Evolutionary conservation across 257 asterid genomes (phyloP).

Genomic region (Catharanthus roseus): DNA sequence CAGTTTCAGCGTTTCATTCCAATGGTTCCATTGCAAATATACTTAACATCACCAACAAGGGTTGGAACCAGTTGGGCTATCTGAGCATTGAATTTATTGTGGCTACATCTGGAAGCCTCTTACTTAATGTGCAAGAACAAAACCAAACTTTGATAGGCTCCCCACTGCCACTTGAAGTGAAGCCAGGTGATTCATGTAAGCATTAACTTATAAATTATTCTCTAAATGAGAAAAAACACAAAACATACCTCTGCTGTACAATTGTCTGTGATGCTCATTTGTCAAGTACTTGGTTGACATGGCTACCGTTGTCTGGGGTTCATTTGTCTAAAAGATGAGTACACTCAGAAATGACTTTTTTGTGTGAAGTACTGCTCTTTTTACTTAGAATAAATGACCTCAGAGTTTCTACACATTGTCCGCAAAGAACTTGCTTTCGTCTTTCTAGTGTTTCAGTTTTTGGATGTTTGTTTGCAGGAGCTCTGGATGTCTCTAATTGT

Average conservation of each 20-base stretch:
- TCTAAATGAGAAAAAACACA: not conserved
- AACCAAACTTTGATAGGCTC: constrained; percentile 61
- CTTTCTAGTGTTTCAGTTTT: not conserved
- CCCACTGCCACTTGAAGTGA: constrained; percentile 59
- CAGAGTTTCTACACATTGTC: not conserved
- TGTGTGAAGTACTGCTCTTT: too few species aligned
- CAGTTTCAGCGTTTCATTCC: constrained; percentile 31
- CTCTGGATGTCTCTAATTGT: constrained; percentile 51
- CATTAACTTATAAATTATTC: not conserved
- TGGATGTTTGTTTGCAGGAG: constrained; percentile 39
- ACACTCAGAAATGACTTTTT: not conserved
- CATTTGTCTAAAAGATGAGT: not conserved
- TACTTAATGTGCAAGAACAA: constrained; percentile 52
- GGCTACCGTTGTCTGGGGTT: not conserved
- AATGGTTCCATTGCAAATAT: constrained; percentile 40
- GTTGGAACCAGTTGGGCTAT: constrained; percentile 55
- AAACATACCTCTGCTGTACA: not conserved
- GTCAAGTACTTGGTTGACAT: not conserved
- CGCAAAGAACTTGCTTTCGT: not conserved
- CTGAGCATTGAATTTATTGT: constrained; percentile 47
- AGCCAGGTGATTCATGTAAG: constrained; percentile 54
- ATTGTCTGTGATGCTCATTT: not conserved
- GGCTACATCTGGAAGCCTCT: constrained; percentile 56
- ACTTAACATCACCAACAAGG: constrained; percentile 39
- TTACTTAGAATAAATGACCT: not conserved